phyloP scores from a whole-genome alignment of 169 alveolate genomes.

The Cryptosporidium baileyi region DNA sequence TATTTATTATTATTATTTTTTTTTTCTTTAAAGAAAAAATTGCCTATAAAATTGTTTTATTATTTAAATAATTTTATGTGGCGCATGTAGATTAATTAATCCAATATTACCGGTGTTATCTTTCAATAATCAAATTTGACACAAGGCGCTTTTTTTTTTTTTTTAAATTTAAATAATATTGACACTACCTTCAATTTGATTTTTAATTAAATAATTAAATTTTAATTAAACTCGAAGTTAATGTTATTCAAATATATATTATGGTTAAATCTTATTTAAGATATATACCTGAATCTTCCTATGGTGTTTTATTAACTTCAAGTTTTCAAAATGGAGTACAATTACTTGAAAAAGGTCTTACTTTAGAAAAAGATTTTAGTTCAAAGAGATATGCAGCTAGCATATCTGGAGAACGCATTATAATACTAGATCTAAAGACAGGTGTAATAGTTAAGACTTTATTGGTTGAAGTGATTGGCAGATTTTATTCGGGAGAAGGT shows the following conservation, averaged over 20 bases:
- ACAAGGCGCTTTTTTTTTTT: too few relatives aligned
- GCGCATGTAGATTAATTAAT: slow-evolving; percentile 32
- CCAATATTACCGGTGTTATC: slow-evolving; percentile 28
- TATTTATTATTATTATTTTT: background rate
- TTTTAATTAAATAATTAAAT: too few relatives aligned
- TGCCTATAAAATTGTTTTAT: background rate
- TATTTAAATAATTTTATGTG: background rate
- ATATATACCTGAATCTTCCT: slow-evolving; percentile 81
- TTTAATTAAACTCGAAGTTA: slow-evolving; percentile 63
- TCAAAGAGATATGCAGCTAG: slow-evolving; percentile 68
- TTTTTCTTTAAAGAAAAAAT: background rate
- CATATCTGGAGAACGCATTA: slow-evolving; percentile 73
- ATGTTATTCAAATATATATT: slow-evolving; percentile 26
- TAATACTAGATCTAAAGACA: slow-evolving; percentile 70
- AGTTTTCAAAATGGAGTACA: slow-evolving; percentile 74
- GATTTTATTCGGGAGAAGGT: slow-evolving; percentile 74
- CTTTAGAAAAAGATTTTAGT: background rate
- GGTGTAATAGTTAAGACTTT: slow-evolving; percentile 71
- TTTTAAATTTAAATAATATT: too few relatives aligned
- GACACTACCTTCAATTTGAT: too few relatives aligned
- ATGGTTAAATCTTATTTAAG: slow-evolving; percentile 90
- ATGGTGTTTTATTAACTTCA: slow-evolving; percentile 80
- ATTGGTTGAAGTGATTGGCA: slow-evolving; percentile 63
- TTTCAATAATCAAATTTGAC: too few relatives aligned
- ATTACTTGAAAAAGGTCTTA: slow-evolving; percentile 34